Evolutionary conservation across 176 grass and related monocot species (phyloP).

Genomic region (Neostapfia colusana): DNA sequence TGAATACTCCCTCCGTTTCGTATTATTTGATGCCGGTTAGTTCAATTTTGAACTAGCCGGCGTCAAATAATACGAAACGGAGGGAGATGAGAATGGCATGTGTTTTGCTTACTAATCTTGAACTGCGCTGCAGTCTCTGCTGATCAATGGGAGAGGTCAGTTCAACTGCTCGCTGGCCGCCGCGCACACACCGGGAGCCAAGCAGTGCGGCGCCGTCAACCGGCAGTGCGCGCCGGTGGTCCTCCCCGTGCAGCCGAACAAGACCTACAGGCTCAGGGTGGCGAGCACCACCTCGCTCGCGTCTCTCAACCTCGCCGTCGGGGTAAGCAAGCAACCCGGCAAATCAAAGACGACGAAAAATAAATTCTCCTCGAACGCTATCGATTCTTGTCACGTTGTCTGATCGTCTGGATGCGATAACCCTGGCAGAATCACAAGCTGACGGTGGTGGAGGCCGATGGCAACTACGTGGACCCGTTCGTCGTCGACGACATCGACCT

Average conservation of each 20-base stretch:
- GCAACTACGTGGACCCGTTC: slow-evolving; percentile 82
- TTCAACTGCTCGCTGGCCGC: slow-evolving; percentile 73
- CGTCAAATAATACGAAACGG: too few species aligned
- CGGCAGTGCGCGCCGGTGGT: slow-evolving; percentile 57
- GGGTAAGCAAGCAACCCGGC: slow-evolving; percentile 23
- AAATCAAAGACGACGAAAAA: too few species aligned
- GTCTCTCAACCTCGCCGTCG: slow-evolving; percentile 73
- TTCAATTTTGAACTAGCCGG: too few species aligned
- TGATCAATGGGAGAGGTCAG: slow-evolving; percentile 87
- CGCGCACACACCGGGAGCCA: slow-evolving; percentile 33
- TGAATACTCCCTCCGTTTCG: too few species aligned
- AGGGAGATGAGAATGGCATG: too few species aligned
- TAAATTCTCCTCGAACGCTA: too few species aligned
- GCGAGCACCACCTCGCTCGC: slow-evolving; percentile 83
- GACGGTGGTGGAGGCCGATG: slow-evolving; percentile 89
- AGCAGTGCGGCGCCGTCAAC: slow-evolving; percentile 46
- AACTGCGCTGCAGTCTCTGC: slow-evolving; percentile 54
- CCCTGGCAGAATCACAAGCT: slow-evolving; percentile 65
- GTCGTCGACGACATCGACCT: slow-evolving; percentile 77
- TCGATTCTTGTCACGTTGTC: neutral
- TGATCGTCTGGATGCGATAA: neutral
- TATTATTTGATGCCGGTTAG: too few species aligned
- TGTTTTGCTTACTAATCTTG: neutral
- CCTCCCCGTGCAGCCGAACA: slow-evolving; percentile 56
- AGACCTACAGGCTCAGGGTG: slow-evolving; percentile 78